phyloP scores from a whole-genome alignment of 2,329 filamentous ascomycete species.

The Fusarium sp. region DNA sequence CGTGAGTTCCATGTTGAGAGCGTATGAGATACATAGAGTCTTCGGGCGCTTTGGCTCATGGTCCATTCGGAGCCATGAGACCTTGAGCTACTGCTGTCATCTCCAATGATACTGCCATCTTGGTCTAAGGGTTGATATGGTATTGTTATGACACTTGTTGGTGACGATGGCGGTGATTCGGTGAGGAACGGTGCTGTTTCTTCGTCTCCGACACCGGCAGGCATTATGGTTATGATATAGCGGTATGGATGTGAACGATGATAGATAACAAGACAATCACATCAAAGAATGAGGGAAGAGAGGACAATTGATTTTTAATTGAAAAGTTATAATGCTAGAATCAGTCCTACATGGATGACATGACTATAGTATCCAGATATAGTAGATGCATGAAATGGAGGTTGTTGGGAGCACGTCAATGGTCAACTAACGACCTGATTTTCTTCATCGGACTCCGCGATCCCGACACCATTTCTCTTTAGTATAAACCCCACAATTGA shows the following conservation, averaged over 20 bases:
- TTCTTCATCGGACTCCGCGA: conserved; percentile 11
- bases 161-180: not conserved
- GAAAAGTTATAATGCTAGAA: not conserved
- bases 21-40: conserved; percentile 69
- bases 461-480: conserved; percentile 8
- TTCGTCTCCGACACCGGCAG: conserved; percentile 26
- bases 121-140: conserved; percentile 2
- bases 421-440: conserved; percentile 8
- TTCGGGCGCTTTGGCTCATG: conserved; percentile 34
- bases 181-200: conserved; percentile 23
- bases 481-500: conserved; percentile 14
- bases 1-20: conserved; percentile 74
- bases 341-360: not conserved
- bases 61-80: conserved; percentile 14
- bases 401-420: conserved; percentile 1
- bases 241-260: not conserved
- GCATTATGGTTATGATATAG: conserved; percentile 27
- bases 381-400: not conserved
- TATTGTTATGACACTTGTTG: not conserved
- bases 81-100: not conserved
- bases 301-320: not conserved
- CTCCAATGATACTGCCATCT: not conserved
- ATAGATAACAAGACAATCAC: not conserved
- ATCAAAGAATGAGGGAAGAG: not conserved
- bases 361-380: not conserved